Evolutionary conservation across 116 monocot species (phyloP), one percentile per base, ranked within the genome.

Genomic region (Trichopus zeylanicus): DNA sequence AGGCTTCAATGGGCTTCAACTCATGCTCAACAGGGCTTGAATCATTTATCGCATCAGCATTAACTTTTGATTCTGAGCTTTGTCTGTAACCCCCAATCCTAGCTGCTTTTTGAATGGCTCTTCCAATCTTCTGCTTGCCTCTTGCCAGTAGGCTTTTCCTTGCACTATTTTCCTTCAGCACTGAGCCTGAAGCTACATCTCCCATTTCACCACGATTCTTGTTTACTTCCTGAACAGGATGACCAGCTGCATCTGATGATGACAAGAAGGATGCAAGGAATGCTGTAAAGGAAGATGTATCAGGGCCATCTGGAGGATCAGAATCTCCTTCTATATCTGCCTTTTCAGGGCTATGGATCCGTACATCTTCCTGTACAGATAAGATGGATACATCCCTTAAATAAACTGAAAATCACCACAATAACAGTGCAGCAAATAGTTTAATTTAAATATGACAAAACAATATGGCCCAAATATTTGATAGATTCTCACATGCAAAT

Each of bases 281-380:
- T 57, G 97, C 97, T 39, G 76, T 75, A 66, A 97, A 91, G 28
- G 97, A 97, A 34, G 97, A 97, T 32, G 91, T 97, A 62, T 91
- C 91, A 39, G 91, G 97, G 12, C 84, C 91, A 61, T 79, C 74
- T 53, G 81, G 56, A 59, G 23, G 48, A 31, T 25, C 70, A 62
- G 61, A 68, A 58, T 75, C 72, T 28, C 62, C 56, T 26, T 81
- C 78, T 46, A 51, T 31, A 58, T 57, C 71, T 51, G 52, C 56
- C 15, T 67, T 71, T 18, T 81, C 80, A 37, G 62, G 15, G 52
- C 19, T 59, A 63, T 1, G 51, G 49, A 60, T 49, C 26, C 56
- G 76, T 37, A 51, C 29, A 12, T 73, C 80, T 6, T 76, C 75
- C 80, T 84, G 55, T 27, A 71, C 29, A 35, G n/a, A 53, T 2